These are phyloP conservation scores for Trametes polyzona DNA, from an alignment of 1,284 basidiomycete genomes.

Conservation along the genomic window DNA sequence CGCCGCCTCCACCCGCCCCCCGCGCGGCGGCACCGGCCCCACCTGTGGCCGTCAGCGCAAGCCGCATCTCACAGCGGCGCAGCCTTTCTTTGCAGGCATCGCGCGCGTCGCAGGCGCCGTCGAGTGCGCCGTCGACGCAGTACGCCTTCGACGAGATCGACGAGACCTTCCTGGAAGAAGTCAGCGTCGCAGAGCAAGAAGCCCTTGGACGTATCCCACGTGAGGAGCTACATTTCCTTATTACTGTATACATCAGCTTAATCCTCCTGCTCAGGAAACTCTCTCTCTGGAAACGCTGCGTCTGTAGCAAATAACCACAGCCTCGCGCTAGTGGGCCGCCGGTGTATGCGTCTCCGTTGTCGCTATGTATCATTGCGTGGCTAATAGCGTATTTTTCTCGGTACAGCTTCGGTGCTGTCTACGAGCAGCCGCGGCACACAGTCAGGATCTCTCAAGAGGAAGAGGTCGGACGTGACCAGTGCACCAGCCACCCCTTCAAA, in stretches of 20 bases:
- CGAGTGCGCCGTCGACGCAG: constrained; percentile 14
- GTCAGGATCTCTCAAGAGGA: constrained; percentile 8
- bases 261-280: neutral
- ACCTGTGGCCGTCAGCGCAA: no score
- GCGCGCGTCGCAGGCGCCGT: neutral
- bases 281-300: neutral
- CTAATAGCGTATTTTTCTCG: no score
- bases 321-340: neutral
- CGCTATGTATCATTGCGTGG: no score
- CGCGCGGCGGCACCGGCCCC: neutral
- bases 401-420: no score
- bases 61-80: neutral
- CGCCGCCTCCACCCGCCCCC: neutral
- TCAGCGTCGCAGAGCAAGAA: constrained; percentile 25
- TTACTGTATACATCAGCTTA: neutral
- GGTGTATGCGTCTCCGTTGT: neutral
- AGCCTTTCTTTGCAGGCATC: neutral
- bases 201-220: neutral
- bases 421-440: neutral
- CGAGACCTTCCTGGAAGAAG: constrained; percentile 23
- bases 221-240: neutral
- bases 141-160: constrained; percentile 37
- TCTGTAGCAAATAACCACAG: neutral
- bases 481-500: neutral
- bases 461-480: constrained; percentile 4